Base-by-base conservation (phyloP, 176 grass and related monocot genomes). In the Bothriochloa decipiens region DNA sequence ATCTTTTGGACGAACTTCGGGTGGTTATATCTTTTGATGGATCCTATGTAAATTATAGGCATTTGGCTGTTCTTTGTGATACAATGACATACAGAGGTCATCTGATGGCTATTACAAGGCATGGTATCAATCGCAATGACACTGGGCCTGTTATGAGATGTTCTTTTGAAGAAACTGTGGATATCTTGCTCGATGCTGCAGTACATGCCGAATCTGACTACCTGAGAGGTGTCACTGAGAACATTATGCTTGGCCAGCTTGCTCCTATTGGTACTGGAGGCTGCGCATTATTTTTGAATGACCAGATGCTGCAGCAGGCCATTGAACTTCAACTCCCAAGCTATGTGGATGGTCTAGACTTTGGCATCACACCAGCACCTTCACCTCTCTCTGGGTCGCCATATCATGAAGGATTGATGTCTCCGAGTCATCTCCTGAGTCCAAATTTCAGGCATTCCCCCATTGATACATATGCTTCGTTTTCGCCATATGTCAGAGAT, bases 311-410 rank as follows among this genome's bases (percentile, higher is more conserved):
- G 41, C 87, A 95, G 77, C 87, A 95, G 68, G 96, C 93, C 20
- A 98, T 98, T 82, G 96, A 98, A 64, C 85, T 98, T 42, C 92
- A 98, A 42, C 89, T 98, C 43, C 96, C 93, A 10, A 95, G 93
- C 80, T 93, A 92, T 72, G 76, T 87, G 45, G 93, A 95, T 23
- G 89, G 92, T 37, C 66, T 94, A 26, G 87, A 92, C 35, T 92
- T 90, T 62, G 87, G 91, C 53, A 90, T 93, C 77, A 92, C 87
- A 52, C 87, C 89, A 82, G 75, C 82, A 26, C 76, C 83, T 62
- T 95, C 89, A 25, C 91, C 96, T 29, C 88, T 90, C 20, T 90
- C 89, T 2, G 91, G 92, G 20, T 95, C 92, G 47, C 91, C 91
- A 6, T 98, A 93, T 79, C 87, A 88, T 69, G 92, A 98, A 88